A percentile compares a stretch with the other conserved stretches of the same genome.
Conservation (phyloP, 2,329 filamentous ascomycete species). For the Penicillium sp. region DNA sequence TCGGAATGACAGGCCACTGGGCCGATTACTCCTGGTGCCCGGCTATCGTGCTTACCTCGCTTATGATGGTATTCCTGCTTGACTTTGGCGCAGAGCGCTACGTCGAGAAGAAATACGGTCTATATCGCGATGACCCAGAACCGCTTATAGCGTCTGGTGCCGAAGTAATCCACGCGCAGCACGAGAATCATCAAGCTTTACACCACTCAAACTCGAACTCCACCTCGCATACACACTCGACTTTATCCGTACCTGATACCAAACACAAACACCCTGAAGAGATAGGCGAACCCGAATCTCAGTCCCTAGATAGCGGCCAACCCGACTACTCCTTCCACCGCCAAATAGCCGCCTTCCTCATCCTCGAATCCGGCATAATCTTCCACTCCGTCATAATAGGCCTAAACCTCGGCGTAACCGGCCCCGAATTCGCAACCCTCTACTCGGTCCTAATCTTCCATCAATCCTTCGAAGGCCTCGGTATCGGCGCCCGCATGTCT, state of each 20-base stretch:
- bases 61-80: constrained; percentile 51
- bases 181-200: neutral
- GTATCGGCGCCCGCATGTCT: constrained; percentile 62
- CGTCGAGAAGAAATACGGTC: constrained; percentile 27
- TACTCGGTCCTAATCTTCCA: constrained; percentile 66
- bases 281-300: constrained; percentile 15
- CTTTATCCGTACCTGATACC: neutral
- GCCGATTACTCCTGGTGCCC: constrained; percentile 56
- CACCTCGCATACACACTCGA: too few species aligned
- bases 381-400: constrained; percentile 68
- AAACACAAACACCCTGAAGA: constrained; percentile 15
- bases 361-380: constrained; percentile 63
- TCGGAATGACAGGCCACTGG: constrained; percentile 58
- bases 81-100: constrained; percentile 29
- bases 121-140: constrained; percentile 28
- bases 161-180: neutral
- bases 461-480: constrained; percentile 65
- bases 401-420: constrained; percentile 62
- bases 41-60: constrained; percentile 52
- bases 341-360: constrained; percentile 46
- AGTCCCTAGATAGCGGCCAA: constrained; percentile 4
- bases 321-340: constrained; percentile 37
- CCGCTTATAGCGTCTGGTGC: constrained; percentile 19
- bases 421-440: constrained; percentile 59
- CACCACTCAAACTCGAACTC: neutral